phyloP scores from a whole-genome alignment of 176 grass and related monocot genomes.

The Aegilops tauschii region DNA sequence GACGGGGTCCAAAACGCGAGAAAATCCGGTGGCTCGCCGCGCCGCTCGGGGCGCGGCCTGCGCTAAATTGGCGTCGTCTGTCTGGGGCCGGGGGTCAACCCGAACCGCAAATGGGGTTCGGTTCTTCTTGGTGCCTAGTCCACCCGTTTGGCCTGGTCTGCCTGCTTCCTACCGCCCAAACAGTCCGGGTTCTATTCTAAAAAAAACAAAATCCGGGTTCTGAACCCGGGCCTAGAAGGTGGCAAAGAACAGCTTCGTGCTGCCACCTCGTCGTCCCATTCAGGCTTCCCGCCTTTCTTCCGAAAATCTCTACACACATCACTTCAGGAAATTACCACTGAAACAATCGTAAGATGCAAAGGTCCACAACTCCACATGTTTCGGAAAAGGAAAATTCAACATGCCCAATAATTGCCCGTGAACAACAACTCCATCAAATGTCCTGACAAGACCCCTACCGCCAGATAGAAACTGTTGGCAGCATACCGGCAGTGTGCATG shows the following conservation, averaged over 20 bases:
- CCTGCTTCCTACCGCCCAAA: background rate
- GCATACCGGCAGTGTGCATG: background rate
- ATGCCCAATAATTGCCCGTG: background rate
- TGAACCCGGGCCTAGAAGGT: too few relatives aligned
- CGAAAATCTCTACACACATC: too few relatives aligned
- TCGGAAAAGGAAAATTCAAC: background rate
- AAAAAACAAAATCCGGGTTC: background rate
- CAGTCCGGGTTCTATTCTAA: background rate
- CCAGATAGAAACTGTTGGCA: background rate
- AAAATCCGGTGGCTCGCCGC: background rate
- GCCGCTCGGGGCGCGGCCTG: slow-evolving; percentile 6
- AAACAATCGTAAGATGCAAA: background rate
- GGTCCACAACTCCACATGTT: background rate
- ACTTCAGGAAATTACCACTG: too few relatives aligned
- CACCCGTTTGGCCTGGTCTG: slow-evolving; percentile 19
- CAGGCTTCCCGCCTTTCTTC: background rate
- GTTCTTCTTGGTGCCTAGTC: background rate
- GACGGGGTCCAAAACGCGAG: slow-evolving; percentile 4
- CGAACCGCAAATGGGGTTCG: too few relatives aligned
- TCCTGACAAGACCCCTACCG: background rate
- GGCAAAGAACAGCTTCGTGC: background rate
- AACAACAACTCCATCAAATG: background rate
- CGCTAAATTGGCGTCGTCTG: slow-evolving; percentile 29
- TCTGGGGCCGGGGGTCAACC: background rate
- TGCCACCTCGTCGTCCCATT: too few relatives aligned